Conservation (phyloP, 2,329 filamentous ascomycete species). For the Coniochaeta pulveracea region DNA sequence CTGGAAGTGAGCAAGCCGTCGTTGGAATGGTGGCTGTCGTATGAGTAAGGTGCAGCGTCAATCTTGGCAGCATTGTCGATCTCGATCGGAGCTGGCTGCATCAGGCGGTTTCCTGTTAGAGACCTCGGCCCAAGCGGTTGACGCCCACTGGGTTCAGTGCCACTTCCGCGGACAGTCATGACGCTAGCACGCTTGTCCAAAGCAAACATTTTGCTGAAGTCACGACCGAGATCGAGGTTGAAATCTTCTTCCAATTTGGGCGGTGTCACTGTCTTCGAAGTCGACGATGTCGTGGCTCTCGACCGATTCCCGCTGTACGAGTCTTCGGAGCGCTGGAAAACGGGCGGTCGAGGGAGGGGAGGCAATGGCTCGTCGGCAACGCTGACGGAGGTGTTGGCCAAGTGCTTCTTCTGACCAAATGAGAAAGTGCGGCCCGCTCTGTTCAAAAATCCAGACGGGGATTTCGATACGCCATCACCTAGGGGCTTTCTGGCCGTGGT, state of each 20-base stretch:
- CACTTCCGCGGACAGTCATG: conserved; percentile 28
- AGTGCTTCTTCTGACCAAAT: conserved; percentile 44
- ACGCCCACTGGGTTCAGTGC: conserved; percentile 22
- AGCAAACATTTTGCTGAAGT: conserved; percentile 44
- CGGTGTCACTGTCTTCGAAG: conserved; percentile 40
- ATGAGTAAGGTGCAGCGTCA: conserved; percentile 37
- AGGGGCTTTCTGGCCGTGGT: conserved; percentile 23
- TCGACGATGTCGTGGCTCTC: conserved; percentile 42
- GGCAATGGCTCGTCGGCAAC: conserved; percentile 20
- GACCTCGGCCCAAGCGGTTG: conserved; percentile 25
- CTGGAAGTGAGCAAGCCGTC: conserved; percentile 32
- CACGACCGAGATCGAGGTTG: conserved; percentile 41
- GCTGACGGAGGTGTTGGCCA: conserved; percentile 20
- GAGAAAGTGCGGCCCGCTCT: conserved; percentile 48
- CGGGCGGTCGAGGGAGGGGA: conserved; percentile 23
- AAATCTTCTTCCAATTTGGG: conserved; percentile 34
- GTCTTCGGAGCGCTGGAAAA: conserved; percentile 4
- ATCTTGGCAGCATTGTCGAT: conserved; percentile 32
- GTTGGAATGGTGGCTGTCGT: conserved; percentile 38
- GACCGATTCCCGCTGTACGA: conserved; percentile 18
- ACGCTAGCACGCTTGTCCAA: conserved; percentile 44
- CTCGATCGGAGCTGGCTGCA: conserved; percentile 34
- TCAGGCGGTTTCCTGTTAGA: conserved; percentile 32
- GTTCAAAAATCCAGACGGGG: conserved; percentile 39
- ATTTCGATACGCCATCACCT: conserved; percentile 33